Evolutionary conservation across 192 early-diverging fungal genomes (phyloP), one percentile per base, ranked within the genome.

Genomic region (Linnemannia schmuckeri): DNA sequence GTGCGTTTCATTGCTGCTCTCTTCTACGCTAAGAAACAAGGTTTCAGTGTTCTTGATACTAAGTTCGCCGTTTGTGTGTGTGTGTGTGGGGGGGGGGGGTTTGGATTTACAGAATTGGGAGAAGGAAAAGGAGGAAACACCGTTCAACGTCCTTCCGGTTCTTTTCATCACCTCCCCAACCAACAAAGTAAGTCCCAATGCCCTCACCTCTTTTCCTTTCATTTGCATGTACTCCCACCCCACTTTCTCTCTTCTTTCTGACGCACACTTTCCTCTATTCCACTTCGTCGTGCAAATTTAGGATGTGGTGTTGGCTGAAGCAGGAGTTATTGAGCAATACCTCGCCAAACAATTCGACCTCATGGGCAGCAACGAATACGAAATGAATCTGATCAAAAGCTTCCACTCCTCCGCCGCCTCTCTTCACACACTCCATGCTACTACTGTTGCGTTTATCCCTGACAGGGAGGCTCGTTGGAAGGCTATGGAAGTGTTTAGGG

Each of bases 271-370:
- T 55, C 27, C 1, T n/a, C 13, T 33, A 2, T 24, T 6, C 27
- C 12, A 3, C 30, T 30, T 30, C 30, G 9, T 66, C 13, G 2
- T 33, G 10, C 12, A 3, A 27, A 27, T 12, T 15, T 33, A 66
- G 61, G 61, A 81, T 33, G 42, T 41, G 0, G 30, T 44, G 3
- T 22, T 82, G 33, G 40, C 80, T 42, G 80, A 82, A 24, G 52
- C 80, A 6, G 37, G 70, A 12, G 77, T 79, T 0, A 74, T 84
- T 27, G 82, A 84, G 13, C 30, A 52, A 8, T 84, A 37, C 74
- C 52, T 84, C 17, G 82, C 82, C 6, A 70, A 84, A 22, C 73
- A 69, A 40, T 84, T 79, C 66, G 35, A 41, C 0, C 73, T 84
- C 30, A 4, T 84, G 61, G 82, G 82, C 40, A 27, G 24, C 24